Percentiles rank a stretch among this genome's conserved stretches.
phyloP scores from a whole-genome alignment of 228 moss, liverwort and hornwort species.

The Sphagnum fallax region DNA sequence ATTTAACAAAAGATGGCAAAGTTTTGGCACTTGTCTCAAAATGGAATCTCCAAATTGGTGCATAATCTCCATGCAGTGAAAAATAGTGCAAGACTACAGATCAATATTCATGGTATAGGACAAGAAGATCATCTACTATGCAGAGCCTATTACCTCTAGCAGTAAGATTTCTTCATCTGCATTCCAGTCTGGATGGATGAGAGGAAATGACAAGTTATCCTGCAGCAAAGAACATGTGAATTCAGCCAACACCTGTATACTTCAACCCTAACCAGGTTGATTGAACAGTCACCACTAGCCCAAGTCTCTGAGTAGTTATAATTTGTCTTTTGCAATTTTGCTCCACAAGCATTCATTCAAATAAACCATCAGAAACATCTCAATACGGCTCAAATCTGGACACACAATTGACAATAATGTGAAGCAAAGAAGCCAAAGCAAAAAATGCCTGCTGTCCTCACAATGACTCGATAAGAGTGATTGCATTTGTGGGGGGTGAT shows the following conservation, averaged over 20 bases:
- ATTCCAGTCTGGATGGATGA: conserved; percentile 96
- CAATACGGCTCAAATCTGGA: no score
- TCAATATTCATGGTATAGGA: no score
- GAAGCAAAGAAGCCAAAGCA: no score
- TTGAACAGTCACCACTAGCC: background rate
- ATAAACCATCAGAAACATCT: no score
- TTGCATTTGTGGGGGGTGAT: conserved; percentile 90
- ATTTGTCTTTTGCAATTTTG: background rate
- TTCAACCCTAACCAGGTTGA: background rate
- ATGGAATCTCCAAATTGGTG: no score
- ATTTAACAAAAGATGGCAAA: no score
- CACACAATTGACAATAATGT: no score
- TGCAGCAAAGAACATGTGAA: conserved; percentile 16
- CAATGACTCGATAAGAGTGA: conserved; percentile 94
- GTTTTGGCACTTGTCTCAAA: no score
- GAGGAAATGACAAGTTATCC: conserved; percentile 97
- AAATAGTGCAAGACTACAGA: no score
- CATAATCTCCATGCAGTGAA: no score
- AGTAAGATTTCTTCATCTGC: conserved; percentile 95
- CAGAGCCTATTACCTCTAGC: conserved; percentile 54
- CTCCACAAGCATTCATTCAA: no score
- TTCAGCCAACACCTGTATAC: background rate
- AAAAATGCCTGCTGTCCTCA: conserved; percentile 14
- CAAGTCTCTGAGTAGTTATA: background rate
- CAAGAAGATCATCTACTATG: no score